phyloP scores from a whole-genome alignment of 768 basidiomycete species.

The Calocera cornea region DNA sequence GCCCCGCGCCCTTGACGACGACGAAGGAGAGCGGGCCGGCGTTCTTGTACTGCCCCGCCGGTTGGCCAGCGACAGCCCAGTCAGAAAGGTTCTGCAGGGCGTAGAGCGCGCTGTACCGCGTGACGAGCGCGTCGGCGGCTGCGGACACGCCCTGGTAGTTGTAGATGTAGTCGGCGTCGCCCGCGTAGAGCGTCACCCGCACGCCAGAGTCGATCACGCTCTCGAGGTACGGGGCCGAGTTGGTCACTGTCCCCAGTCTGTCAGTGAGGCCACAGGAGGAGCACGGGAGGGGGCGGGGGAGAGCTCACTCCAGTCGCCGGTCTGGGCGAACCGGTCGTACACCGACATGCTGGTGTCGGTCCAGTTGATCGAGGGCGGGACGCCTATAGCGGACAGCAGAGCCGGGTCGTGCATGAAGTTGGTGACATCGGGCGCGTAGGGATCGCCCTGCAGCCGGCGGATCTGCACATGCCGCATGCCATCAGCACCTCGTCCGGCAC shows the following conservation, averaged over 20 bases:
- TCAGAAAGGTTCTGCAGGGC: slow-evolving; percentile 32
- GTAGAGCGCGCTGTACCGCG: slow-evolving; percentile 33
- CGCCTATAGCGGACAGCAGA: background rate
- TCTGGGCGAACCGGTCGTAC: slow-evolving; percentile 35
- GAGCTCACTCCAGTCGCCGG: slow-evolving; percentile 41
- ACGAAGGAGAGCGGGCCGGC: slow-evolving; percentile 46
- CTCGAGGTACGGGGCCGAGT: slow-evolving; percentile 36
- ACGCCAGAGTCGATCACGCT: slow-evolving; percentile 46
- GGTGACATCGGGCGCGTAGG: background rate
- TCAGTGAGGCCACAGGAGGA: too few species aligned
- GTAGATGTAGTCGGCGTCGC: slow-evolving; percentile 45
- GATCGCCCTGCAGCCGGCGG: background rate
- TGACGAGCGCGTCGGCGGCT: slow-evolving; percentile 40
- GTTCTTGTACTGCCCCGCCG: slow-evolving; percentile 43
- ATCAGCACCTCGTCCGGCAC: too few species aligned
- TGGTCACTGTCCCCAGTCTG: slow-evolving; percentile 14
- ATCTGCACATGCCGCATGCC: background rate
- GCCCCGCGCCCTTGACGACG: slow-evolving; percentile 36
- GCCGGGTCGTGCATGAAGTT: background rate
- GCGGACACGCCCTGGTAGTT: slow-evolving; percentile 45
- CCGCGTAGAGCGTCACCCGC: slow-evolving; percentile 27
- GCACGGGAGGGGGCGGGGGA: too few species aligned
- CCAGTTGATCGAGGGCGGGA: slow-evolving; percentile 23
- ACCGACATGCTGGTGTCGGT: slow-evolving; percentile 29
- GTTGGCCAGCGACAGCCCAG: slow-evolving; percentile 38